These are phyloP conservation scores for Botryotinia convoluta DNA, from an alignment of 2,329 filamentous ascomycete species.

Conservation along the genomic window DNA sequence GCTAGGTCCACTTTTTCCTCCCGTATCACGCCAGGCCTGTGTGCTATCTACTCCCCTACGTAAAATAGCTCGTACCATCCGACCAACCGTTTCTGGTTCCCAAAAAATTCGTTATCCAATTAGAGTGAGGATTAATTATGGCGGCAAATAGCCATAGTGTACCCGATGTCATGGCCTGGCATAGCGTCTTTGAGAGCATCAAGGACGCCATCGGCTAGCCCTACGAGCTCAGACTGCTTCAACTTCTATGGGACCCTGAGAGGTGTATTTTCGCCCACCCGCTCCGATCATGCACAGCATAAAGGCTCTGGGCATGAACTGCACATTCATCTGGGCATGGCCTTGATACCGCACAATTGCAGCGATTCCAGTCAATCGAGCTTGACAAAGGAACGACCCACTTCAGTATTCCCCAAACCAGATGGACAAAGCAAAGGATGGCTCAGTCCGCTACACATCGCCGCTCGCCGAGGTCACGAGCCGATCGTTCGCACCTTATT, in stretches of 20 bases:
- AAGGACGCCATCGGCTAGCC: neutral
- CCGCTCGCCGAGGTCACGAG: conserved; percentile 1
- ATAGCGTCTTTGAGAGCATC: neutral
- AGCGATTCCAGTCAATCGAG: neutral
- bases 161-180: neutral
- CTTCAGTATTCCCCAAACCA: neutral
- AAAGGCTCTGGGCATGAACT: neutral
- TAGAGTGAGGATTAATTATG: neutral
- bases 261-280: neutral
- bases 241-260: neutral
- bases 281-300: neutral
- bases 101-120: neutral
- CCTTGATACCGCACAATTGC: neutral
- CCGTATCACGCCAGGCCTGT: neutral
- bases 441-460: neutral
- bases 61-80: neutral
- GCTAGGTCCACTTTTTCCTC: neutral
- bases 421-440: neutral
- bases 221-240: neutral
- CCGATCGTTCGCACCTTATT: neutral
- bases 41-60: neutral
- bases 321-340: neutral
- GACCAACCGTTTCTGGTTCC: neutral
- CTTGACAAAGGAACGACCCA: neutral
- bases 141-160: neutral